These are phyloP conservation scores for Chlorella sp. DNA, from an alignment of 139 green algal species.

Conservation along the genomic window DNA sequence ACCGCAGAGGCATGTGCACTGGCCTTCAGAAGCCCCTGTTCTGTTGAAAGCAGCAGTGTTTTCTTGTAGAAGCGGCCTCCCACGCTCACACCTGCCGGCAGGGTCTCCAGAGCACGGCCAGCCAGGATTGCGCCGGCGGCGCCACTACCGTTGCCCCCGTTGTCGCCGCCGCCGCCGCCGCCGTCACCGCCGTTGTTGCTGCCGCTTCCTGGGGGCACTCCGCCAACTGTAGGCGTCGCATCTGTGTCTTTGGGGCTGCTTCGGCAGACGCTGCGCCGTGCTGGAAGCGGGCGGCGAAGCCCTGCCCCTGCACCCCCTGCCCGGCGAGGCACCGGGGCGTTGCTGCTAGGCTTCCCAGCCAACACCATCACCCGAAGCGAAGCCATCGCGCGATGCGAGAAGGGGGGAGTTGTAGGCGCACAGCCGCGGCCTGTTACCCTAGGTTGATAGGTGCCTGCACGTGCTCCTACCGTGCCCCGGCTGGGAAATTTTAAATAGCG, in stretches of 20 bases:
- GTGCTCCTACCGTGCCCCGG: no score
- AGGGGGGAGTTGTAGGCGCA: neutral
- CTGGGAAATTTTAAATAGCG: no score
- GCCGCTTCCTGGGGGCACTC: neutral
- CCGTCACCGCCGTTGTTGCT: slow-evolving; percentile 29
- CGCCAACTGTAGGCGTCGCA: neutral
- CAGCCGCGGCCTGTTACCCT: no score
- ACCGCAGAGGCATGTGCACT: no score
- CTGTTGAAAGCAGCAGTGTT: neutral
- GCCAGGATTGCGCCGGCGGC: slow-evolving; percentile 37
- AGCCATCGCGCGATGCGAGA: neutral
- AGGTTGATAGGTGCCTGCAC: no score
- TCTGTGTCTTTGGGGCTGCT: slow-evolving; percentile 2
- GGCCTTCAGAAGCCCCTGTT: neutral
- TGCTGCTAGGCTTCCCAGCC: neutral
- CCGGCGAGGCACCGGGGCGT: neutral
- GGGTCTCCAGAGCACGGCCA: slow-evolving; percentile 46
- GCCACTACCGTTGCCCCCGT: neutral
- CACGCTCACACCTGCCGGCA: slow-evolving; percentile 41
- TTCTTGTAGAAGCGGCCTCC: neutral
- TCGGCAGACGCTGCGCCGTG: neutral
- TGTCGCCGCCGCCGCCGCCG: slow-evolving; percentile 21
- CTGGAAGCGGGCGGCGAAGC: neutral
- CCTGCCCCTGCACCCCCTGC: no score
- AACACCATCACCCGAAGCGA: neutral